Evolutionary conservation across 495 filamentous ascomycete genomes (phyloP).

Genomic region (Xylaria castorea): DNA sequence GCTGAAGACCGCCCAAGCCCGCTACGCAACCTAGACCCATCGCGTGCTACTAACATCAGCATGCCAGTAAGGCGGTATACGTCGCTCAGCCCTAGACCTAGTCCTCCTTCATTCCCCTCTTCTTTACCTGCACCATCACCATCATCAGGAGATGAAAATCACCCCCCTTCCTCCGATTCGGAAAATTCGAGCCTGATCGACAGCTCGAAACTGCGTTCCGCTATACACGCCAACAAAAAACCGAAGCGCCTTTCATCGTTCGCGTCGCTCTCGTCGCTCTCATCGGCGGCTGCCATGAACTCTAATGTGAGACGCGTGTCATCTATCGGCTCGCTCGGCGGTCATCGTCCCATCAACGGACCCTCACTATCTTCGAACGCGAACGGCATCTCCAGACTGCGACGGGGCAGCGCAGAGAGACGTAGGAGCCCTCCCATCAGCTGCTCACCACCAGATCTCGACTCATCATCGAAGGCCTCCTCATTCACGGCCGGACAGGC

Average conservation of each 20-base stretch:
- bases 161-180: slow-evolving; percentile 53
- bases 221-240: slow-evolving; percentile 53
- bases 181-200: slow-evolving; percentile 50
- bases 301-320: slow-evolving; percentile 46
- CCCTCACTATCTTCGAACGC: slow-evolving; percentile 47
- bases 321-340: slow-evolving; percentile 37
- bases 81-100: slow-evolving; percentile 39
- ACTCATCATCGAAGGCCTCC: slow-evolving; percentile 20
- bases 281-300: slow-evolving; percentile 31
- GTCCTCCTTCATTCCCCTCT: background rate
- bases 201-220: slow-evolving; percentile 52
- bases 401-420: slow-evolving; percentile 48
- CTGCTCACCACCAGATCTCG: slow-evolving; percentile 49
- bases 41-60: slow-evolving; percentile 49
- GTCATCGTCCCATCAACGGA: slow-evolving; percentile 39
- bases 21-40: slow-evolving; percentile 49
- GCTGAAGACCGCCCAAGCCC: slow-evolving; percentile 70
- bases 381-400: slow-evolving; percentile 54
- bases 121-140: slow-evolving; percentile 31
- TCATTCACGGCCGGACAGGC: slow-evolving; percentile 52
- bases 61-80: slow-evolving; percentile 41
- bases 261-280: slow-evolving; percentile 41
- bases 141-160: slow-evolving; percentile 47
- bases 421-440: slow-evolving; percentile 53
- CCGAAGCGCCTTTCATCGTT: slow-evolving; percentile 48